Conservation (phyloP, 2,329 filamentous ascomycete genomes). For the Thielaviopsis ethacetica region DNA sequence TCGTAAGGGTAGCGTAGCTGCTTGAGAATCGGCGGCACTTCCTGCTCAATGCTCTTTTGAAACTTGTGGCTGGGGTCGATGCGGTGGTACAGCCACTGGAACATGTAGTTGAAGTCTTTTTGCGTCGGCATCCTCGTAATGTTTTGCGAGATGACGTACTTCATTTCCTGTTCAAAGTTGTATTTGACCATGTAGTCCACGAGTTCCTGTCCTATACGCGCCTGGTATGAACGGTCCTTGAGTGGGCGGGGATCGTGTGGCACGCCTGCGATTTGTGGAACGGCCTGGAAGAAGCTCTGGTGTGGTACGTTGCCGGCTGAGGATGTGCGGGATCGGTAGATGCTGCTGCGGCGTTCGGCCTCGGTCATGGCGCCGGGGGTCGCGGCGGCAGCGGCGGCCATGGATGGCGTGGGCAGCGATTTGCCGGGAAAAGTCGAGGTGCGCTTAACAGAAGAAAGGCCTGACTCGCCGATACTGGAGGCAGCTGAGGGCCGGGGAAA, state of each 20-base stretch:
- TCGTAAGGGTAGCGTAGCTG: conserved; percentile 91
- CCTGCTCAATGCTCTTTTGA: conserved; percentile 85
- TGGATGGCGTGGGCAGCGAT: conserved; percentile 45
- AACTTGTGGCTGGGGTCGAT: conserved; percentile 92
- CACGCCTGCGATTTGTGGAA: conserved; percentile 63
- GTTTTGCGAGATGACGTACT: conserved; percentile 79
- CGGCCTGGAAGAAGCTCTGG: conserved; percentile 90
- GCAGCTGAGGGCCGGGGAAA: conserved; percentile 78
- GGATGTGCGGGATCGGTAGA: conserved; percentile 57
- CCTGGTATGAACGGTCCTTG: conserved; percentile 64
- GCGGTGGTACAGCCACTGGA: conserved; percentile 92
- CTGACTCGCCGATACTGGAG: conserved; percentile 60
- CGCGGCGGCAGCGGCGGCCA: conserved; percentile 14
- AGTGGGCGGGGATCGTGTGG: conserved; percentile 76
- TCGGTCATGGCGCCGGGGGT: conserved; percentile 23
- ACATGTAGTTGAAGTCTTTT: conserved; percentile 96
- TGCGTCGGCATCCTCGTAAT: conserved; percentile 88
- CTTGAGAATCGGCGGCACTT: conserved; percentile 82
- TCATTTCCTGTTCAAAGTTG: conserved; percentile 97
- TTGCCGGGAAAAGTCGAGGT: conserved; percentile 67
- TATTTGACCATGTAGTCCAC: conserved; percentile 82
- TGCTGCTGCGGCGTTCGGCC: conserved; percentile 60
- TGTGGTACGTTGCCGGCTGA: conserved; percentile 51
- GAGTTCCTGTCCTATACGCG: conserved; percentile 72
- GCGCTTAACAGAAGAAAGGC: conserved; percentile 70